Conservation (phyloP, 179 eudicot species). For the Nepenthes alata region DNA sequence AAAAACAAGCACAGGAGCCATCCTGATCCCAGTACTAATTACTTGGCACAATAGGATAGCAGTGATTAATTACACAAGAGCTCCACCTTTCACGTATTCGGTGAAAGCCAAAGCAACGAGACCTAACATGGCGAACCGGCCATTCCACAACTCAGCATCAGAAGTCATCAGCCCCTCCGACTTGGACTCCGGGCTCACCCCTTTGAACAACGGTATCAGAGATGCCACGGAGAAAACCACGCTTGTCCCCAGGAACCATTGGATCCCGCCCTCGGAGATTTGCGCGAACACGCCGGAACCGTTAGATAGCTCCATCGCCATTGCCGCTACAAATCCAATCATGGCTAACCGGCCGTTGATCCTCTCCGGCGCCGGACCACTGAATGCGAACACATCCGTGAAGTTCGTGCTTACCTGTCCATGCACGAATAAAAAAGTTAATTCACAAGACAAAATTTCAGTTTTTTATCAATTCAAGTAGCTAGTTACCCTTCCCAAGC, state of each 20-base stretch:
- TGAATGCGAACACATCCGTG: slow-evolving; percentile 53
- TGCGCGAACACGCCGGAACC: slow-evolving; percentile 62
- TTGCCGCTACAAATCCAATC: slow-evolving; percentile 76
- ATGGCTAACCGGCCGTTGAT: slow-evolving; percentile 86
- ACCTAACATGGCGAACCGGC: slow-evolving; percentile 65
- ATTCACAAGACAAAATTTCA: not conserved
- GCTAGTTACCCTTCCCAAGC: not conserved
- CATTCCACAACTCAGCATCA: slow-evolving; percentile 65
- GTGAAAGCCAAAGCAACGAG: slow-evolving; percentile 44
- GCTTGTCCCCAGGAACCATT: slow-evolving; percentile 58
- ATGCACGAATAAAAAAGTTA: not conserved
- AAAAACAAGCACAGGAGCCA: no score
- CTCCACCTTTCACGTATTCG: slow-evolving; percentile 9
- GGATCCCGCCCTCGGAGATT: slow-evolving; percentile 56
- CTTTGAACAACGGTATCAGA: slow-evolving; percentile 44
- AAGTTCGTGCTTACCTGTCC: slow-evolving; percentile 48
- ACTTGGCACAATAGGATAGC: no score
- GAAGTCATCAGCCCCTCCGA: slow-evolving; percentile 33
- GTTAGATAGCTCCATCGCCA: slow-evolving; percentile 43
- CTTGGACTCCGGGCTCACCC: slow-evolving; percentile 32
- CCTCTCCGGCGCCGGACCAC: slow-evolving; percentile 84
- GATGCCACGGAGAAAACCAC: slow-evolving; percentile 53
- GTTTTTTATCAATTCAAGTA: not conserved
- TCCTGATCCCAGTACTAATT: no score
- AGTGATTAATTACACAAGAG: slow-evolving; percentile 2